phyloP scores from a whole-genome alignment of 176 grass and related monocot species.

The Guadua angustifolia region DNA sequence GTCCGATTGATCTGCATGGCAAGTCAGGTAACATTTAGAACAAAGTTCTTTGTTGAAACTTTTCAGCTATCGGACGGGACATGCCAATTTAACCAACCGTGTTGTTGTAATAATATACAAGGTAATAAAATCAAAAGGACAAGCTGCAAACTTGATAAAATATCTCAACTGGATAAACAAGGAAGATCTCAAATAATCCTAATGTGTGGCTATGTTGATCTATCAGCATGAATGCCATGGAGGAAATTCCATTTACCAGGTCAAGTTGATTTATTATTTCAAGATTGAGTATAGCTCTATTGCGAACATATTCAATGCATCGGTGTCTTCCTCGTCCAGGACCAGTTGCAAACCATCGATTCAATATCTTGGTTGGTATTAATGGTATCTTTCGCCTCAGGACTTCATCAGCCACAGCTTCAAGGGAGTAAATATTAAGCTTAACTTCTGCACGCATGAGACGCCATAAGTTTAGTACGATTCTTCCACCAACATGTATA shows the following conservation, averaged over 20 bases:
- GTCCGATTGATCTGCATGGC: slow-evolving; percentile 86
- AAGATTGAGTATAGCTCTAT: slow-evolving; percentile 71
- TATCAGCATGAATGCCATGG: slow-evolving; percentile 34
- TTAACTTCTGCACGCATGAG: slow-evolving; percentile 93
- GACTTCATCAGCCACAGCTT: slow-evolving; percentile 88
- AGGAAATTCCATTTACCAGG: slow-evolving; percentile 64
- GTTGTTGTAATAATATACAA: slow-evolving; percentile 3
- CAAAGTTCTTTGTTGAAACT: slow-evolving; percentile 2
- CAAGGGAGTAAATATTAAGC: slow-evolving; percentile 84
- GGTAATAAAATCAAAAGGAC: slow-evolving; percentile 24
- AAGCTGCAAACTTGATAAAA: slow-evolving; percentile 38
- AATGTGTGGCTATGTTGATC: not conserved
- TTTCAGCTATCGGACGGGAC: not conserved
- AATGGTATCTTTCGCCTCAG: slow-evolving; percentile 83
- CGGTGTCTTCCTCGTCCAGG: slow-evolving; percentile 68
- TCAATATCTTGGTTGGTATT: slow-evolving; percentile 78
- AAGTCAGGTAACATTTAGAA: slow-evolving; percentile 36
- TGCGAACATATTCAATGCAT: slow-evolving; percentile 66
- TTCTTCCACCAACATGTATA: slow-evolving; percentile 90
- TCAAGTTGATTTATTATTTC: slow-evolving; percentile 93
- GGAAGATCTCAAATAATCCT: slow-evolving; percentile 7
- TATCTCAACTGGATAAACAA: slow-evolving; percentile 31
- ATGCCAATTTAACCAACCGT: slow-evolving; percentile 28
- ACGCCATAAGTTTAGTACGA: slow-evolving; percentile 91
- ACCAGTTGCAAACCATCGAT: slow-evolving; percentile 81